Conservation (phyloP, 1,139 yeast species). For the Suhomyces coccinellae region DNA sequence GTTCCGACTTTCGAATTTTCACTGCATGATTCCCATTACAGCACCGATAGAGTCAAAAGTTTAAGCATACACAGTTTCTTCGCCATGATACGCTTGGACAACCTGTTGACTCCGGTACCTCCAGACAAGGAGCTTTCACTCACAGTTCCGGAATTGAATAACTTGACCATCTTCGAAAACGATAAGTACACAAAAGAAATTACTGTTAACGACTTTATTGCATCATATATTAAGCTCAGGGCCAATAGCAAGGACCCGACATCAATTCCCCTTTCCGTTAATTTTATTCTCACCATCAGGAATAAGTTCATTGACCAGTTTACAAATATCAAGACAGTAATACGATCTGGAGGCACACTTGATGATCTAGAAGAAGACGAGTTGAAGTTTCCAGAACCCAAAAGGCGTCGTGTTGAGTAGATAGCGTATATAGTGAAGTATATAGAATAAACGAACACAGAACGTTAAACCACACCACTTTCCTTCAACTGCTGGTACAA, state of each 20-base stretch:
- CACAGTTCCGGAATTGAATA: slow-evolving; percentile 33
- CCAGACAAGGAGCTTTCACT: slow-evolving; percentile 34
- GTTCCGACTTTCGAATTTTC: slow-evolving; percentile 14
- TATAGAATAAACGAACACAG: slow-evolving; percentile 2
- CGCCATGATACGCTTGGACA: slow-evolving; percentile 27
- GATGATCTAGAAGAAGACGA: slow-evolving; percentile 10
- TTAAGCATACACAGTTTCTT: slow-evolving; percentile 30
- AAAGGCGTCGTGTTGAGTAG: slow-evolving; percentile 3
- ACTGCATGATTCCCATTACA: slow-evolving; percentile 27
- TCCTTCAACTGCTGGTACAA: slow-evolving; percentile 55
- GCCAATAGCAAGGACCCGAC: slow-evolving; percentile 20
- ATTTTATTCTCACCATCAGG: slow-evolving; percentile 28
- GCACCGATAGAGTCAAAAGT: slow-evolving; percentile 19
- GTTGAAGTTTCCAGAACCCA: not conserved
- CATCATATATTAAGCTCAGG: slow-evolving; percentile 29
- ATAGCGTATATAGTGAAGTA: not conserved
- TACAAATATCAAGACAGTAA: slow-evolving; percentile 26
- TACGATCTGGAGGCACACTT: slow-evolving; percentile 27
- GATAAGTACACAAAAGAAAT: slow-evolving; percentile 34
- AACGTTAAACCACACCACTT: slow-evolving; percentile 33
- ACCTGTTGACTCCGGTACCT: slow-evolving; percentile 29
- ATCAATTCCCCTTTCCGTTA: slow-evolving; percentile 22
- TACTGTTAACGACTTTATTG: slow-evolving; percentile 34
- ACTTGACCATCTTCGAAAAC: slow-evolving; percentile 41
- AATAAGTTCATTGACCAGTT: slow-evolving; percentile 36